Evolutionary conservation across 1,284 basidiomycete genomes (phyloP), one percentile per base, ranked within the genome.

Genomic region (Baeospora myosura): DNA sequence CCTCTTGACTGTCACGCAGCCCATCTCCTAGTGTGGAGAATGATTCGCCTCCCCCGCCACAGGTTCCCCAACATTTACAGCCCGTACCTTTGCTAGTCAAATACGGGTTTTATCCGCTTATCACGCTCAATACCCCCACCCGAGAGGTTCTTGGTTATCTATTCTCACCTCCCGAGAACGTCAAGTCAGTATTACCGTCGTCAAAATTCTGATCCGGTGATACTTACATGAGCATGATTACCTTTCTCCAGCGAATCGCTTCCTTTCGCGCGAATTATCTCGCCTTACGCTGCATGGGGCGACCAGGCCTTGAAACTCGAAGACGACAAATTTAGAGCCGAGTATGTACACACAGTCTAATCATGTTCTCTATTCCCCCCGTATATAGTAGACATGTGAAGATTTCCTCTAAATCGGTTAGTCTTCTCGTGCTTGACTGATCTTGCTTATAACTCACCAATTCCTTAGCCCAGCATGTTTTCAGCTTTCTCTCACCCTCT

Each of bases 251-350:
- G 38, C 48, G 30, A 52, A 53, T 38, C 48, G 53, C 26, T 64
- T 64, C 52, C 49, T 60, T 34, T 57, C 58, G 35, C 52, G 51
- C 11, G 61, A 48, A 46, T 53, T 23, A 58, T 57, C 40, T 68
- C 74, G 20, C 63, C 68, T 31, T 81, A 78, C 53, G 67, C 72
- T 44, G 63, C 69, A 42, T 88, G 86, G 85, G 84, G 85, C 11
- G 81, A 84, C 35, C 54, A 76, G 42, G 83, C 81, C 3, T 64
- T 62, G 49, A 78, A 77, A 57, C 68, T 89, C 38, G 78, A 80
- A 54, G 72, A 76, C 49, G 81, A 85, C 52, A 61, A 64, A 16
- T 88, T 82, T 64, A 78, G 81, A 62, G 72, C 72, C 57, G 83
- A 88, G 85, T 88, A 65, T 58, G 85, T 81, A 48, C 53, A 46